A percentile compares a stretch with the other conserved stretches of the same genome.
phyloP scores from a whole-genome alignment of 768 basidiomycete species.

The Inosperma sp. region DNA sequence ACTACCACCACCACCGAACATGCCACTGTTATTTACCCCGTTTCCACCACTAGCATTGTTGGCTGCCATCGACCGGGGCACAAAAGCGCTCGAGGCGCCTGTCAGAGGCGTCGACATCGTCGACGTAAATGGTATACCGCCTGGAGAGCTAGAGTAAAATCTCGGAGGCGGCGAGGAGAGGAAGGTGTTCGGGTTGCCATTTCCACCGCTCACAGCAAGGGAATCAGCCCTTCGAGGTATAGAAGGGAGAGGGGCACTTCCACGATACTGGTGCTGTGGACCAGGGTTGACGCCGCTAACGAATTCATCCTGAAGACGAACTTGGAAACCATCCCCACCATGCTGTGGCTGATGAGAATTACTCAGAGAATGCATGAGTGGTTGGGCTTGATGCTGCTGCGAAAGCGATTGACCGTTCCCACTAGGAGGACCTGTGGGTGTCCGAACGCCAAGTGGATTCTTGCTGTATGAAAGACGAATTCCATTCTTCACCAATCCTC shows the following conservation, averaged over 20 bases:
- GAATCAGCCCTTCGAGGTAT: constrained; percentile 7
- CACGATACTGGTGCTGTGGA: constrained; percentile 8
- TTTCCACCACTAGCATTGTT: constrained; percentile 10
- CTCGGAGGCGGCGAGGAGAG: constrained; percentile 44
- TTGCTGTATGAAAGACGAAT: constrained; percentile 97
- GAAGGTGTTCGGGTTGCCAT: constrained; percentile 24
- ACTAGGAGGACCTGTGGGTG: constrained; percentile 56
- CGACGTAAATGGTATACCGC: constrained; percentile 25
- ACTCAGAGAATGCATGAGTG: constrained; percentile 30
- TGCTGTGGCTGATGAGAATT: constrained; percentile 20
- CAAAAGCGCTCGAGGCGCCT: constrained; percentile 31
- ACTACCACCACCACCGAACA: not conserved
- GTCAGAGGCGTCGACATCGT: constrained; percentile 28
- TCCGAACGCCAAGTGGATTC: constrained; percentile 92
- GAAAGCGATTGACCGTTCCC: too few species aligned
- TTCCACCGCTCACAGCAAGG: constrained; percentile 27
- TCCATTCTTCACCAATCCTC: constrained; percentile 88
- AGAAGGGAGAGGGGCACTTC: not conserved
- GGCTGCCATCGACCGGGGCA: constrained; percentile 23
- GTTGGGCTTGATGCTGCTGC: constrained; percentile 41
- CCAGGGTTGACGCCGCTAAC: constrained; percentile 13
- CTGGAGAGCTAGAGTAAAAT: constrained; percentile 39
- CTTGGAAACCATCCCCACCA: constrained; percentile 15
- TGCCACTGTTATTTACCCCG: constrained; percentile 9
- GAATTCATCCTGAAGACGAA: constrained; percentile 22